Percentiles rank a stretch among this genome's conserved stretches.
These are phyloP conservation scores for Saccharomycodes ludwigii DNA, from an alignment of 805 yeast genomes.

Conservation along the genomic window DNA sequence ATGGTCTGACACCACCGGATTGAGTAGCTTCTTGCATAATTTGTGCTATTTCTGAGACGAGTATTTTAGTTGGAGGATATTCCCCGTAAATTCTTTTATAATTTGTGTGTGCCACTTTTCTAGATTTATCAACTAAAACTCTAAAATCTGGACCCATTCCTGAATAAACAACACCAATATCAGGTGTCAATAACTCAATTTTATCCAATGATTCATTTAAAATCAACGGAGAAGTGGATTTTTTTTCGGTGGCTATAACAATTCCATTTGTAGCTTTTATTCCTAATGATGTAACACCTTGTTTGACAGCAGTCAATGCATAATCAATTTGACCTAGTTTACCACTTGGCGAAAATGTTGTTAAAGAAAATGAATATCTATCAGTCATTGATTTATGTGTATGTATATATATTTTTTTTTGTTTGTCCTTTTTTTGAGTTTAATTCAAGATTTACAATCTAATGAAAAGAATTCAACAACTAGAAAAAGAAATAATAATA, in stretches of 20 bases:
- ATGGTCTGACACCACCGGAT: constrained; percentile 98
- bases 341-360: constrained; percentile 98
- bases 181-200: constrained; percentile 78
- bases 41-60: constrained; percentile 90
- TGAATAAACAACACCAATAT: constrained; percentile 90
- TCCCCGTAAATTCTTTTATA: constrained; percentile 92
- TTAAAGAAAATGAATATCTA: constrained; percentile 92
- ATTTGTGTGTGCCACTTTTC: constrained; percentile 85
- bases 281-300: constrained; percentile 94
- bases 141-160: constrained; percentile 99
- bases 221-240: constrained; percentile 66
- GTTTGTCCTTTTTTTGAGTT: not conserved
- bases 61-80: constrained; percentile 89
- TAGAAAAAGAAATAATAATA: no score
- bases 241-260: constrained; percentile 93
- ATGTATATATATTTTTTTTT: not conserved
- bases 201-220: constrained; percentile 66
- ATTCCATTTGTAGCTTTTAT: constrained; percentile 92
- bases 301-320: constrained; percentile 93
- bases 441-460: no score
- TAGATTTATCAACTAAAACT: constrained; percentile 83
- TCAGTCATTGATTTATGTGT: constrained; percentile 64
- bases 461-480: no score
- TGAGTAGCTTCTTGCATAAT: constrained; percentile 99
- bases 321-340: constrained; percentile 96